A percentile compares a stretch with the other conserved stretches of the same genome.
Conservation (phyloP, 1,284 basidiomycete species). For the Moesziomyces sp. region DNA sequence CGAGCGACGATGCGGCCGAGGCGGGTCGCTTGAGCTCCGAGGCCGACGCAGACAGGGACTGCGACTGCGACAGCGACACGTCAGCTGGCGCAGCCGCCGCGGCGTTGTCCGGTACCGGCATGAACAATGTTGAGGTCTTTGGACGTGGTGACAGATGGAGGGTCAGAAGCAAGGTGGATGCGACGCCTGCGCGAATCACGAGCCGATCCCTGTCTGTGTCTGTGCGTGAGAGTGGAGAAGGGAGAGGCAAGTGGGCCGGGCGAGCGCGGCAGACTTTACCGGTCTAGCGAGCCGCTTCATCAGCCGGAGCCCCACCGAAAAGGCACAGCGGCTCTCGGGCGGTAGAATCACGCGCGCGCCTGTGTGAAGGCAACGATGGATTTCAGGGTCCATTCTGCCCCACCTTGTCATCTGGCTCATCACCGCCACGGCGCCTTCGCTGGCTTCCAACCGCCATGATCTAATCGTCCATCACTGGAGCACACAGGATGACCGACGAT, state of each 20-base stretch:
- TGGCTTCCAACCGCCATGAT: not conserved
- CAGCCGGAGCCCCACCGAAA: conserved; percentile 15
- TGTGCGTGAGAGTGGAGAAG: conserved; percentile 8
- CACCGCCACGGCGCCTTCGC: not conserved
- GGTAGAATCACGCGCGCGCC: not conserved
- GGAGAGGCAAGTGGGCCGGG: not conserved
- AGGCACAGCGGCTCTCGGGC: conserved; percentile 17
- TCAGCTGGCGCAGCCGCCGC: conserved; percentile 5
- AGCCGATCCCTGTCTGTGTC: not conserved
- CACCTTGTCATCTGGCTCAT: not conserved
- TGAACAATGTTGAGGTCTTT: not conserved
- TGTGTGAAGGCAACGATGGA: conserved; percentile 9
- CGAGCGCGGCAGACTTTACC: conserved; percentile 3
- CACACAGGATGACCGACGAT: not conserved
- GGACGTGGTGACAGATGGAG: not conserved
- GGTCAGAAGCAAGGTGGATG: not conserved
- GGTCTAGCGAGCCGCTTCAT: conserved; percentile 14
- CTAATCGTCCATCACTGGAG: not conserved
- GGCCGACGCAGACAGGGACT: conserved; percentile 41
- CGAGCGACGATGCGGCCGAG: conserved; percentile 26
- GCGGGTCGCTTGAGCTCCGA: conserved; percentile 41
- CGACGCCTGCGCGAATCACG: not conserved
- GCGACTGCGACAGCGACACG: conserved; percentile 41
- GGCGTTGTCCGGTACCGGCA: conserved; percentile 27
- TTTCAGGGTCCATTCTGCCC: conserved; percentile 8